Evolutionary conservation across 768 basidiomycete genomes (phyloP).

Genomic region (Trametes cinnabarina): DNA sequence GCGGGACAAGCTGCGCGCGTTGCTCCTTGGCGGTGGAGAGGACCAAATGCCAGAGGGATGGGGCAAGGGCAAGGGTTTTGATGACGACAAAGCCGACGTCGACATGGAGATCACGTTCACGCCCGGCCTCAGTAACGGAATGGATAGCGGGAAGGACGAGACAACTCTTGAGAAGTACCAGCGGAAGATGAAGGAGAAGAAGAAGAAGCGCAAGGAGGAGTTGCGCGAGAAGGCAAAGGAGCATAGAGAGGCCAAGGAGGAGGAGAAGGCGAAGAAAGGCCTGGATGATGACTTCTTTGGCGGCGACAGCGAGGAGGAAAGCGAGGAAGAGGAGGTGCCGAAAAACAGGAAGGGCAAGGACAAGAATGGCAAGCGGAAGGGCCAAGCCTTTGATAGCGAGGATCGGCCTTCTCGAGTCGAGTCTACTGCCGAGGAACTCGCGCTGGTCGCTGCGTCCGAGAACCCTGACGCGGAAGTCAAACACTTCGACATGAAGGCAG

Average conservation of each 20-base stretch:
- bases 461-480: slow-evolving; percentile 53
- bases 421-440: slow-evolving; percentile 63
- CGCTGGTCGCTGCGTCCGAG: slow-evolving; percentile 58
- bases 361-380: slow-evolving; percentile 19
- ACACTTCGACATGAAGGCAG: slow-evolving; percentile 89
- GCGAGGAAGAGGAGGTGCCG: slow-evolving; percentile 13
- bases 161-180: slow-evolving; percentile 89
- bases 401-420: slow-evolving; percentile 31
- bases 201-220: slow-evolving; percentile 76
- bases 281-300: slow-evolving; percentile 12
- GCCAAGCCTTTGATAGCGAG: slow-evolving; percentile 21
- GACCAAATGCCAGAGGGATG: slow-evolving; percentile 84
- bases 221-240: slow-evolving; percentile 38
- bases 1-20: slow-evolving; percentile 70
- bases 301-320: slow-evolving; percentile 27
- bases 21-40: slow-evolving; percentile 67
- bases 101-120: slow-evolving; percentile 97
- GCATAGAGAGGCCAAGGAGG: slow-evolving; percentile 22
- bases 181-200: slow-evolving; percentile 86
- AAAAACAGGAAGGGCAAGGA: slow-evolving; percentile 24
- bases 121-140: slow-evolving; percentile 66
- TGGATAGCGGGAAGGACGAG: slow-evolving; percentile 58
- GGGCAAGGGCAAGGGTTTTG: slow-evolving; percentile 47
- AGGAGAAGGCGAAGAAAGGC: slow-evolving; percentile 30
- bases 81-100: slow-evolving; percentile 46